Evolutionary conservation across 805 yeast genomes (phyloP).

Genomic region (Kurtzmaniella fragi): DNA sequence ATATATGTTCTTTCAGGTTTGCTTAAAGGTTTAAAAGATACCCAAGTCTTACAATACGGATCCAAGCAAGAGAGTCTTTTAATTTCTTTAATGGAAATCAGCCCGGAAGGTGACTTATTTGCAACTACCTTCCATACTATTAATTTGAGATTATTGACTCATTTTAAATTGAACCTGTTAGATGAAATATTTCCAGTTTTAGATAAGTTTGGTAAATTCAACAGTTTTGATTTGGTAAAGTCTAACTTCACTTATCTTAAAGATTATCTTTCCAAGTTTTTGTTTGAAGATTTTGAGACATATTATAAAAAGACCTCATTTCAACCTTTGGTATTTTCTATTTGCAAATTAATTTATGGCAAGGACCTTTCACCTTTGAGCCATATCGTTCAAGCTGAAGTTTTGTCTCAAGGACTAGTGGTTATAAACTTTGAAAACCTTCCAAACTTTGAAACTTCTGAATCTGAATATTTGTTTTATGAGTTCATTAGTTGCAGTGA

Average conservation of each 20-base stretch:
- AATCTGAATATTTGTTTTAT: too few relatives aligned
- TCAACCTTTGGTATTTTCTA: too few relatives aligned
- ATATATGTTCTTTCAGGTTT: slow-evolving; percentile 57
- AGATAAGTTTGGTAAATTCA: slow-evolving; percentile 35
- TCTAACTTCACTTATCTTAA: slow-evolving; percentile 2
- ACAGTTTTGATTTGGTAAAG: slow-evolving; percentile 21
- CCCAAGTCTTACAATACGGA: slow-evolving; percentile 19
- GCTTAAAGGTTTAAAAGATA: slow-evolving; percentile 40
- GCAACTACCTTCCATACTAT: slow-evolving; percentile 48
- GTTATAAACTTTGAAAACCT: too few relatives aligned
- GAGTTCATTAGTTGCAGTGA: too few relatives aligned
- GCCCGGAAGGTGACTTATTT: slow-evolving; percentile 49
- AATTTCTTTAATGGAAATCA: slow-evolving; percentile 24
- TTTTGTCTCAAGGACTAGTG: too few relatives aligned
- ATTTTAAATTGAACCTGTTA: slow-evolving; percentile 22
- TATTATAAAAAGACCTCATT: too few relatives aligned
- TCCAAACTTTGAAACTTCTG: too few relatives aligned
- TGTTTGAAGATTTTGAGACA: slow-evolving; percentile 20
- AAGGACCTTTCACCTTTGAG: too few relatives aligned
- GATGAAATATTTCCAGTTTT: slow-evolving; percentile 22
- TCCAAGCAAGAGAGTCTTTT: slow-evolving; percentile 18
- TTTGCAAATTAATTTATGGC: too few relatives aligned
- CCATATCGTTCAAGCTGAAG: too few relatives aligned
- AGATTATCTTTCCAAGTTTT: slow-evolving; percentile 13
- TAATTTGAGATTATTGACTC: slow-evolving; percentile 41